Evolutionary conservation across 352 stramenopile genomes (phyloP).

Genomic region (Globisporangium paroecandrum): DNA sequence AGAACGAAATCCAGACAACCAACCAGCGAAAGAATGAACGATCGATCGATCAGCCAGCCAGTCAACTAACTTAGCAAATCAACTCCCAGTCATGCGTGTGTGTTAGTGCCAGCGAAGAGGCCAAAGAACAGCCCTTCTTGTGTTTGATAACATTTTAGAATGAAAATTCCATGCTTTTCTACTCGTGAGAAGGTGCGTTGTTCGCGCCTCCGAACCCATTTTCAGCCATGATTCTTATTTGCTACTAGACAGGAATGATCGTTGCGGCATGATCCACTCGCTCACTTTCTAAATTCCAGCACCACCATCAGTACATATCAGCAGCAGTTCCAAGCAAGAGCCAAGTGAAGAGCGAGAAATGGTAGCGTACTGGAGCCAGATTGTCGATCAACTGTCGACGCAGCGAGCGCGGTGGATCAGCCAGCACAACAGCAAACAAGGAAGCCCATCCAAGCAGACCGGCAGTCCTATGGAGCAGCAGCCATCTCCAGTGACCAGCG

Average conservation of each 20-base stretch:
- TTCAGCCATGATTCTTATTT: conserved; percentile 1
- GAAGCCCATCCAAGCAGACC: neutral
- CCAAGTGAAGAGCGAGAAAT: neutral
- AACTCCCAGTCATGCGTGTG: neutral
- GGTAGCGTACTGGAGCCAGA: conserved; percentile 12
- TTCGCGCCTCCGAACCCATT: neutral
- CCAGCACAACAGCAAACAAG: neutral
- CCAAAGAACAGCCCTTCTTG: too few relatives aligned
- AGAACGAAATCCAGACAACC: neutral
- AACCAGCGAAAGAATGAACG: neutral
- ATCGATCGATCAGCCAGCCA: neutral
- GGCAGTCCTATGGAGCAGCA: neutral
- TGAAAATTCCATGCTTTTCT: too few relatives aligned
- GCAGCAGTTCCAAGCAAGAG: neutral
- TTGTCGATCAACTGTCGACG: conserved; percentile 6
- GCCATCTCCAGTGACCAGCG: neutral
- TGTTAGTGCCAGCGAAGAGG: neutral
- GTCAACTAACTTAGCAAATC: neutral
- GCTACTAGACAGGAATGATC: neutral
- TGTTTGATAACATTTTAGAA: neutral
- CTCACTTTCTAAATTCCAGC: neutral
- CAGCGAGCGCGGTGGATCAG: conserved; percentile 10
- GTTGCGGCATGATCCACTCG: neutral
- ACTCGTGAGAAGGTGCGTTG: neutral
- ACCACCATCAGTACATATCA: neutral